Evolutionary conservation across 257 asterid species (phyloP).

Genomic region (Solanum phureja): DNA sequence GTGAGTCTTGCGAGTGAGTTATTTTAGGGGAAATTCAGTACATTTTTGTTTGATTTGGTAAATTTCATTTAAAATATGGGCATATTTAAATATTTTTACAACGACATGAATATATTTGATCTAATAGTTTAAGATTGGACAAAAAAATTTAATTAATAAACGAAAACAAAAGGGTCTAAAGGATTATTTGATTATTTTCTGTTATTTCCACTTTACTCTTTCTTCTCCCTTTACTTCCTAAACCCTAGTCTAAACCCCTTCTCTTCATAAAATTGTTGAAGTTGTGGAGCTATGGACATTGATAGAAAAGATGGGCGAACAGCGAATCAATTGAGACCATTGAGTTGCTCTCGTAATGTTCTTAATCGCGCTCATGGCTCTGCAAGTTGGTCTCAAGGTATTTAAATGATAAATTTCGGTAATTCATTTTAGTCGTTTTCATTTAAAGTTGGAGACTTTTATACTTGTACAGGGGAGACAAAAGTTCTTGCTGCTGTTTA

Average conservation of each 20-base stretch:
- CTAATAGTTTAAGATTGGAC: background rate
- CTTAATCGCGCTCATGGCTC: constrained; percentile 96
- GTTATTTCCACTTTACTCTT: background rate
- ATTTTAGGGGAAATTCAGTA: background rate
- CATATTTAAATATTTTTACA: background rate
- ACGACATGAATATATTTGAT: too few relatives aligned
- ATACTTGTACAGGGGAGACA: constrained; percentile 52
- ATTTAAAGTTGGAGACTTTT: background rate
- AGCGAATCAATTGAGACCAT: constrained; percentile 67
- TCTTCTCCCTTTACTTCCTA: too few relatives aligned
- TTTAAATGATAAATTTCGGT: background rate
- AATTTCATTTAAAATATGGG: background rate
- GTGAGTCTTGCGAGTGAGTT: background rate
- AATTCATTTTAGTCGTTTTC: background rate
- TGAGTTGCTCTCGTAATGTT: constrained; percentile 56
- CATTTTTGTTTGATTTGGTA: background rate
- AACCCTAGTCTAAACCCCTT: background rate
- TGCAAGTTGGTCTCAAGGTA: constrained; percentile 52
- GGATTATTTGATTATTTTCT: too few relatives aligned
- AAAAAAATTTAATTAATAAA: too few relatives aligned
- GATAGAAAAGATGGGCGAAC: constrained; percentile 75
- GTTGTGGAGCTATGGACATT: constrained; percentile 28
- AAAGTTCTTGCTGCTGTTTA: constrained; percentile 90
- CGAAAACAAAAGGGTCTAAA: background rate
- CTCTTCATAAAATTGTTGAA: background rate